Evolutionary conservation across 345 rosid species (phyloP), one percentile per base, ranked within the genome.

Genomic region (Citrus inodora): DNA sequence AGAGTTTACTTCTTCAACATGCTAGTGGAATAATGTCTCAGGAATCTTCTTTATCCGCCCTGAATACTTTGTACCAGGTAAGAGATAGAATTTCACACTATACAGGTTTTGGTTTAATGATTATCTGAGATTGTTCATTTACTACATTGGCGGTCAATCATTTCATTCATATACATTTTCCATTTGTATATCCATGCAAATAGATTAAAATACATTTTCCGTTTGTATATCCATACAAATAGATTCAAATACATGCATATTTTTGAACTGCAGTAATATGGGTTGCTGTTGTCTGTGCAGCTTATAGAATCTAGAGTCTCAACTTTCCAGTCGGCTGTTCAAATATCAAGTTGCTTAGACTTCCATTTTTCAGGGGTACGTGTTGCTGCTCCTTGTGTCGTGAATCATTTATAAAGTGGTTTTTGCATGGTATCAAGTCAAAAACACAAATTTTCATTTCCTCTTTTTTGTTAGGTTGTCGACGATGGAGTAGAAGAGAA

Each of bases 1-100:
- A 90, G 81, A 81, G 89, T 82, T 81, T 94, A 69, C 87, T 97
- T 60, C 93, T 92, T 80, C 92, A 91, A 77, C 98, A 97, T 81
- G 90, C 98, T 38, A 92, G 90, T 79, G 90, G 90, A 76, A 87
- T 97, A 74, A 87, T 91, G 92, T 90, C 99, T 27, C 98, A 94
- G 82, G 97, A 90, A 73, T 92, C 98, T 35, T 90, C 97, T 21
- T 82, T 93, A 19, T 80, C 63, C 35, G 87, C 94, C 42, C 80
- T 97, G 78, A 97, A 93, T 85, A 83, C 98, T 51, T 80, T 97
- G 77, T 92, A 91, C 86, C 99, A 93, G 98, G 99, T 96, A 63
- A 72, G 83, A 66, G 55, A 13, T 63, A 10, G 27, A 46, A 37
- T 42, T 42, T 71, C 30, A 75, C 22, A 8, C 13, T 17, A 17